phyloP scores from a whole-genome alignment of 176 grass and related monocot genomes.

The Cocos nucifera region DNA sequence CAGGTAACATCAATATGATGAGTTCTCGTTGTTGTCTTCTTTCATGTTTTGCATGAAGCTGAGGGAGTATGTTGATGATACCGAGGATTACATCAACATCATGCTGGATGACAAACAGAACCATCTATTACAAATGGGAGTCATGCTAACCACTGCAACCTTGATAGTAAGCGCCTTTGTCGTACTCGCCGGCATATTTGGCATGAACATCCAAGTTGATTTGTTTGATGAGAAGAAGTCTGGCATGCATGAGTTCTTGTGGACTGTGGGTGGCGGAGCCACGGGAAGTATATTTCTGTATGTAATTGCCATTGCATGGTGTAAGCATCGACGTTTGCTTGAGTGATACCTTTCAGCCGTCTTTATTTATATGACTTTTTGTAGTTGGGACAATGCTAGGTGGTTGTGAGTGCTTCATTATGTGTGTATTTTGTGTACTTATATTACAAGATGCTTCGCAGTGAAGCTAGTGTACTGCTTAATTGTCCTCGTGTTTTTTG shows the following conservation, averaged over 20 bases:
- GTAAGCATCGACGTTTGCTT: slow-evolving; percentile 33
- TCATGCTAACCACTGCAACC: slow-evolving; percentile 26
- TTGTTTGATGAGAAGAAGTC: slow-evolving; percentile 24
- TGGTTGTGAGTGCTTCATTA: too few species aligned
- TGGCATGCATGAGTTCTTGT: slow-evolving; percentile 20
- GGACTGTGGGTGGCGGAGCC: slow-evolving; percentile 24
- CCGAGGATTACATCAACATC: slow-evolving; percentile 28
- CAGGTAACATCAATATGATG: too few species aligned
- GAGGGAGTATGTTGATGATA: slow-evolving; percentile 21
- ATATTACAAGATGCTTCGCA: too few species aligned
- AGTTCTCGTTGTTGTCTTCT: not conserved
- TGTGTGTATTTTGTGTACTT: too few species aligned
- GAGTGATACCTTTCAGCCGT: slow-evolving; percentile 17
- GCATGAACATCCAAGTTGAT: slow-evolving; percentile 49
- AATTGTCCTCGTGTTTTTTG: too few species aligned
- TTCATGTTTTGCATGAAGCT: slow-evolving; percentile 3
- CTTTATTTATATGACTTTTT: too few species aligned
- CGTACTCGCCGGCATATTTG: slow-evolving; percentile 23
- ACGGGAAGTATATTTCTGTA: slow-evolving; percentile 32
- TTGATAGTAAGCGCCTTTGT: slow-evolving; percentile 39
- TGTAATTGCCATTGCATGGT: slow-evolving; percentile 35
- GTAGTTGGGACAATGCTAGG: too few species aligned
- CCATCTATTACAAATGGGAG: slow-evolving; percentile 19
- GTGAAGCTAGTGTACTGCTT: too few species aligned
- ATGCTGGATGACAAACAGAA: slow-evolving; percentile 30